Evolutionary conservation across 202 grass and related monocot species (phyloP).

Genomic region (Hordeum pubiflorum): DNA sequence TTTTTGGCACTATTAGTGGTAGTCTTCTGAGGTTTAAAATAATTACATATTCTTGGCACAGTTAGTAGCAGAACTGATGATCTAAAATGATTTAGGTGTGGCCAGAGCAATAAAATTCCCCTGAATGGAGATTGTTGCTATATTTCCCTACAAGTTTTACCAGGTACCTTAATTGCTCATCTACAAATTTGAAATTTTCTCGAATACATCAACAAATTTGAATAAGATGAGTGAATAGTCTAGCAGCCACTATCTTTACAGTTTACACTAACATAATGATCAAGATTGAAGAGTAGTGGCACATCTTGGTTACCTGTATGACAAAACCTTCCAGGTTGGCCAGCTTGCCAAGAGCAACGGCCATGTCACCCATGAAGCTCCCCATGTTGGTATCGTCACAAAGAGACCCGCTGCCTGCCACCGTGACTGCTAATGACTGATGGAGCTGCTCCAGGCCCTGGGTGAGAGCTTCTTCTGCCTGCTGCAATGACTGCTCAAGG

Average conservation of each 20-base stretch:
- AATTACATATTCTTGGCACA: background rate
- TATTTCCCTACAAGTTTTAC: background rate
- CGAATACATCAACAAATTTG: background rate
- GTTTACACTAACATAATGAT: background rate
- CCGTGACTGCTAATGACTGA: slow-evolving; percentile 53
- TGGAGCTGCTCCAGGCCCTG: slow-evolving; percentile 84
- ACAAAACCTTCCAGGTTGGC: slow-evolving; percentile 78
- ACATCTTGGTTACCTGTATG: slow-evolving; percentile 53
- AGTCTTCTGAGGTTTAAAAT: background rate
- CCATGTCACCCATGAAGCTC: slow-evolving; percentile 88
- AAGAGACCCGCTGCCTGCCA: slow-evolving; percentile 39
- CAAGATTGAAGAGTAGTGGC: background rate
- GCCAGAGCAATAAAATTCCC: background rate
- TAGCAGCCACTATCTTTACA: background rate
- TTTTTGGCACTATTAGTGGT: background rate
- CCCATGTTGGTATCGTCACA: slow-evolving; percentile 30
- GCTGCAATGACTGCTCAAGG: slow-evolving; percentile 75
- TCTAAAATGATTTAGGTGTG: background rate
- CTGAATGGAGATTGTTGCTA: background rate
- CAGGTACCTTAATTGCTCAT: background rate
- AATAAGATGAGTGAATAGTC: slow-evolving; percentile 3
- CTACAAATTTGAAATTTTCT: background rate
- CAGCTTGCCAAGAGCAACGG: slow-evolving; percentile 66
- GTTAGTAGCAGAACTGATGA: background rate
- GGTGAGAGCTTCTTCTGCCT: slow-evolving; percentile 93